Percentiles rank a stretch among this genome's conserved stretches.
Evolutionary conservation across 257 asterid genomes (phyloP).

Genomic region (Solanum chmielewskii): DNA sequence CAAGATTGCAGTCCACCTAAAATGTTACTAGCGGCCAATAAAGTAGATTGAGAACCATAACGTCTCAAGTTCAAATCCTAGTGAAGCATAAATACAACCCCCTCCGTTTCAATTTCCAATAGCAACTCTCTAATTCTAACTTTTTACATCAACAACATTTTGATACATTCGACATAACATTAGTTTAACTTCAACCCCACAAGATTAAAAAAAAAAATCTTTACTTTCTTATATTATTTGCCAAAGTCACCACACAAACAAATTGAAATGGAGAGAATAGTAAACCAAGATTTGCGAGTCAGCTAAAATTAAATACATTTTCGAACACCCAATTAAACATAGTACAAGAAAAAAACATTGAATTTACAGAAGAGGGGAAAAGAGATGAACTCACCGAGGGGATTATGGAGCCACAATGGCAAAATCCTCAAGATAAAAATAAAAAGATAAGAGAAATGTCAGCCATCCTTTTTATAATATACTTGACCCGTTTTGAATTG

Average conservation of each 20-base stretch:
- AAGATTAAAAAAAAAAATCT: neutral
- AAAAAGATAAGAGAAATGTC: neutral
- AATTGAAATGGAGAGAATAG: neutral
- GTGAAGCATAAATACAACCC: neutral
- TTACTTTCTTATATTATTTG: neutral
- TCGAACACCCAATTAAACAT: neutral
- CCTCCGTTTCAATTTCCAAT: neutral
- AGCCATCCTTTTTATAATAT: neutral
- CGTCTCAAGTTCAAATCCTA: neutral
- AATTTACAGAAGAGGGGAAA: neutral
- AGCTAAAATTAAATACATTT: neutral
- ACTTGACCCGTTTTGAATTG: neutral
- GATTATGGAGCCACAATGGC: neutral
- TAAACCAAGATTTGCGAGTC: neutral
- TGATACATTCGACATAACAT: neutral
- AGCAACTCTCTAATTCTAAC: neutral
- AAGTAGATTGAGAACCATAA: neutral
- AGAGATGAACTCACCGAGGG: neutral
- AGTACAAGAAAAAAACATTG: neutral
- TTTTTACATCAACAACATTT: no score
- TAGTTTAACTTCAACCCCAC: neutral
- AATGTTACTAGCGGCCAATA: neutral
- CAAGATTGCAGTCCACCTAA: neutral
- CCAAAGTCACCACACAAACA: neutral
- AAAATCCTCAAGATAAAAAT: neutral